phyloP scores from a whole-genome alignment of 331 rosid genomes.

The Rhamnella rubrinervis region DNA sequence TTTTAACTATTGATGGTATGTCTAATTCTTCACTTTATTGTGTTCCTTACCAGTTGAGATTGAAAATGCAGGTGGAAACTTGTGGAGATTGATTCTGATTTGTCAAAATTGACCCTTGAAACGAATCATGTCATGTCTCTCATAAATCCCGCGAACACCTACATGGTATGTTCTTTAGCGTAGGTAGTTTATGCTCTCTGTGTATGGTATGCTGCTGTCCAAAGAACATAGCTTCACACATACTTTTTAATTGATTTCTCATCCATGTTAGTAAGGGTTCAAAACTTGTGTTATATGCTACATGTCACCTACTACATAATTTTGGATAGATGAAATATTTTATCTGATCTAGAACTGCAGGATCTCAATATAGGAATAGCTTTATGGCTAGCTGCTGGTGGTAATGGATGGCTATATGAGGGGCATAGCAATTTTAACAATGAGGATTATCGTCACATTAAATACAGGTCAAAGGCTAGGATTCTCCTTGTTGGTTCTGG shows the following conservation, averaged over 20 bases:
- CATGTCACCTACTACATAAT: background rate
- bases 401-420: slow-evolving; percentile 74
- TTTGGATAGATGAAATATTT: slow-evolving; percentile 16
- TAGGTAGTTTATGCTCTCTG: background rate
- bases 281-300: background rate
- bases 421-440: slow-evolving; percentile 37
- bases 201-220: background rate
- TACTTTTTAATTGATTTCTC: background rate
- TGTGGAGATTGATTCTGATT: slow-evolving; percentile 76
- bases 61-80: slow-evolving; percentile 75
- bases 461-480: slow-evolving; percentile 78
- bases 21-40: background rate
- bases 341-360: slow-evolving; percentile 40
- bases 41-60: slow-evolving; percentile 13
- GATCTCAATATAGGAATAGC: slow-evolving; percentile 94
- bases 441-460: slow-evolving; percentile 38
- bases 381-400: slow-evolving; percentile 87
- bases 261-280: background rate
- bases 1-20: slow-evolving; percentile 14
- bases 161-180: slow-evolving; percentile 62
- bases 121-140: slow-evolving; percentile 83
- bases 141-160: slow-evolving; percentile 84
- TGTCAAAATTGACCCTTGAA: slow-evolving; percentile 67
- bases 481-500: slow-evolving; percentile 98
- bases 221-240: background rate